Evolutionary conservation across 2,329 filamentous ascomycete genomes (phyloP), one percentile per base, ranked within the genome.

Genomic region (Ophiostoma fasciatum): DNA sequence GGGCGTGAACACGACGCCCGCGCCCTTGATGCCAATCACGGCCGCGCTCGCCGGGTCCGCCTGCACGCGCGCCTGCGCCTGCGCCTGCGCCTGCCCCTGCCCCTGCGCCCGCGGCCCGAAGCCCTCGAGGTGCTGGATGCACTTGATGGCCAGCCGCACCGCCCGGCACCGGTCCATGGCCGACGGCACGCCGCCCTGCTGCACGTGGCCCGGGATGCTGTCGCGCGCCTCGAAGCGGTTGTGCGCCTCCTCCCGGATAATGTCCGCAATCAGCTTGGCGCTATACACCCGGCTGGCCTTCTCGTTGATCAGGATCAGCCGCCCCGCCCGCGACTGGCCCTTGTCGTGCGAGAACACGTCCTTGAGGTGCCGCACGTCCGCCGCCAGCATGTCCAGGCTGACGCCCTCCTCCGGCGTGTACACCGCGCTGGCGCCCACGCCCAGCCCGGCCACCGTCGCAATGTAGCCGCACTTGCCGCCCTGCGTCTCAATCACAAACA

Each of bases 391-490:
- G 50, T 88, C 82, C 38, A 98, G 75, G 54, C 78, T 81, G 58
- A 98, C 83, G 7, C 90, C 90, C 59, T 98, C 85, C 58, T 98
- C 90, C 1, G 90, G 90, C 5, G 88, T 96, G 60, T 98, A 98
- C 11, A 96, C 87, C 1, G 88, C 87, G 12, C 82, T 70, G 8
- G 90, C 90, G 37, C 90, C 90, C 13, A 96, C 84, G n/a, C 79
- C 76, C 12, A 98, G 73, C 33, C 88, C 90, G 12, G 82, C 85
- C 38, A 94, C 71, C 0, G 84, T 93, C 20, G 88, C 88, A 41
- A 96, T 74, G 58, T 96, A 98, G 15, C 90, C 90, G 5, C 83
- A 94, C 39, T 82, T 78, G 25, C 90, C 90, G 49, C 90, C 90
- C 61, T 98, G 90, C 0, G 90, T 96, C 62, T 98, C 90, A 37